These are phyloP conservation scores for Blastocystis sp. DNA, from an alignment of 352 stramenopile species.

Conservation along the genomic window DNA sequence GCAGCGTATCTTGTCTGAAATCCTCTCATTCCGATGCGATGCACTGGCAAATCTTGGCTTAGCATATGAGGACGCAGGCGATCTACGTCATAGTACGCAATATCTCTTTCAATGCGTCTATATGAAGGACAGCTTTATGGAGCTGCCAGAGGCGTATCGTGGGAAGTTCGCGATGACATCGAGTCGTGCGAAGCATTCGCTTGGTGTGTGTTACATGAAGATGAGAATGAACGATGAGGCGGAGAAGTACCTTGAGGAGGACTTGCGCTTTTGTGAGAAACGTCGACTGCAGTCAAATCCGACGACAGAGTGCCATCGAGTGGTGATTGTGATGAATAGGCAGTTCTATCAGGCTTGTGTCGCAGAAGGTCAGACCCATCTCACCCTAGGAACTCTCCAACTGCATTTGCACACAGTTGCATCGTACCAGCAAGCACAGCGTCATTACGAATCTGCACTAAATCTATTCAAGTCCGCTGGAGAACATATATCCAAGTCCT, in stretches of 20 bases:
- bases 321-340: not conserved
- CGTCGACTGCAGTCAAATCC: not conserved
- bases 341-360: not conserved
- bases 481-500: not conserved
- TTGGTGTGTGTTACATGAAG: conserved; percentile 40
- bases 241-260: conserved; percentile 28
- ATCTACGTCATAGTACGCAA: conserved; percentile 29
- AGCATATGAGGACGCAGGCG: conserved; percentile 30
- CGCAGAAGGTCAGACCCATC: conserved; percentile 31
- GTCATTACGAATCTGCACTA: conserved; percentile 6
- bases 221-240: not conserved
- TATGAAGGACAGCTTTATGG: conserved; percentile 12
- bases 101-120: conserved; percentile 45
- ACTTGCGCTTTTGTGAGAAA: not conserved
- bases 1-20: not conserved
- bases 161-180: not conserved
- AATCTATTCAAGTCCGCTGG: not conserved
- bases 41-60: not conserved
- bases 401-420: not conserved
- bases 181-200: conserved; percentile 24
- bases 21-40: conserved; percentile 28
- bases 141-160: not conserved
- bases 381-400: not conserved
- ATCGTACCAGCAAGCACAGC: not conserved
- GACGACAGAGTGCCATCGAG: not conserved